These are phyloP conservation scores for Aspergillus sparsus DNA, from an alignment of 495 filamentous ascomycete genomes.

Conservation along the genomic window DNA sequence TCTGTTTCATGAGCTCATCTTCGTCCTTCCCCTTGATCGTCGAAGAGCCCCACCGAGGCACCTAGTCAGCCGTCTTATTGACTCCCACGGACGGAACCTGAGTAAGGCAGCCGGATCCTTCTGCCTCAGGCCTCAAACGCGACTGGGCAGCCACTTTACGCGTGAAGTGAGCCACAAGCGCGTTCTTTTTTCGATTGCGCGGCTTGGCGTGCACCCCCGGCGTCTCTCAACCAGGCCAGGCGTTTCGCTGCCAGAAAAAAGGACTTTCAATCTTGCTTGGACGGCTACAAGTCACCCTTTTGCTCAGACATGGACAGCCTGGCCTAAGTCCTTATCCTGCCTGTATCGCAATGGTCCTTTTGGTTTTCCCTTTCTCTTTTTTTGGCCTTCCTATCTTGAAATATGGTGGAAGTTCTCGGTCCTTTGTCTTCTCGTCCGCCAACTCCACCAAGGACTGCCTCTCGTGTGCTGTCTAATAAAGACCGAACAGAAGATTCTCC, in stretches of 20 bases:
- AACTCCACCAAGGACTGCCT: slow-evolving; percentile 63
- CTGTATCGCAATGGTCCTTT: slow-evolving; percentile 37
- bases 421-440: slow-evolving; percentile 57
- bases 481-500: slow-evolving; percentile 35
- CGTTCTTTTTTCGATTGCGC: slow-evolving; percentile 31
- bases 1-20: slow-evolving; percentile 10
- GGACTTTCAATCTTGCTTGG: slow-evolving; percentile 18
- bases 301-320: slow-evolving; percentile 21
- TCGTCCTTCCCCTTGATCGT: slow-evolving; percentile 6
- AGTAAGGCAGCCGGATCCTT: slow-evolving; percentile 18
- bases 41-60: slow-evolving; percentile 20
- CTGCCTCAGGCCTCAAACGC: slow-evolving; percentile 32
- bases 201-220: slow-evolving; percentile 28
- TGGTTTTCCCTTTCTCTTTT: slow-evolving; percentile 20
- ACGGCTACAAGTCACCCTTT: slow-evolving; percentile 4
- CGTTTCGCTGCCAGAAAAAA: slow-evolving; percentile 10
- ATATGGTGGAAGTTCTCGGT: slow-evolving; percentile 55
- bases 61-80: slow-evolving; percentile 13
- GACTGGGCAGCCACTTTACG: slow-evolving; percentile 42
- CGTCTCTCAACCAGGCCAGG: slow-evolving; percentile 10
- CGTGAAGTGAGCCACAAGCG: slow-evolving; percentile 39
- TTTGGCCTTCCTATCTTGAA: slow-evolving; percentile 30
- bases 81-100: slow-evolving; percentile 14
- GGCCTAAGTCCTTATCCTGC: slow-evolving; percentile 26
- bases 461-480: slow-evolving; percentile 35